A percentile compares a stretch with the other conserved stretches of the same genome.
Evolutionary conservation across 2,329 filamentous ascomycete species (phyloP).

Genomic region (Sporothrix euskadiensis): DNA sequence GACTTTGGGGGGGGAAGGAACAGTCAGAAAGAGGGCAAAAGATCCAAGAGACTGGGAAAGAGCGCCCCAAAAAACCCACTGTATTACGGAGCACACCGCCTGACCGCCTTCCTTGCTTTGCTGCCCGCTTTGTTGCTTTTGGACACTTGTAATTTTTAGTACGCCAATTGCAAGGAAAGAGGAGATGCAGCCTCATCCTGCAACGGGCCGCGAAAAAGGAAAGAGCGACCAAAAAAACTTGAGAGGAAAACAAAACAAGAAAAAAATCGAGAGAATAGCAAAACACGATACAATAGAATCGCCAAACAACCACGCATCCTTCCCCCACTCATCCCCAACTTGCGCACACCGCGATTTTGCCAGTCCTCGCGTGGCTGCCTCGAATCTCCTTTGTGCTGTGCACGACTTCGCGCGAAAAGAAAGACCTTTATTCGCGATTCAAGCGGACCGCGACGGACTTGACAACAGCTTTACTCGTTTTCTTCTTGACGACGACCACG

Average conservation of each 20-base stretch:
- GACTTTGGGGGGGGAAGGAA: background rate
- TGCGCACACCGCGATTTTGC: background rate
- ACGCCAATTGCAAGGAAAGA: constrained; percentile 14
- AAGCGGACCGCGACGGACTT: background rate
- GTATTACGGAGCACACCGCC: background rate
- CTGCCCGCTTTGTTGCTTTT: constrained; percentile 10
- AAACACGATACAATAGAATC: background rate
- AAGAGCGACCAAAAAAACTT: constrained; percentile 7
- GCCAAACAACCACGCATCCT: background rate
- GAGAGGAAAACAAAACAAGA: background rate
- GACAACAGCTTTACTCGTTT: background rate
- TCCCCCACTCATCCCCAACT: background rate
- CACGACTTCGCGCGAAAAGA: background rate
- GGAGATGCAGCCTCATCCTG: constrained; percentile 12
- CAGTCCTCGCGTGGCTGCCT: constrained; percentile 1
- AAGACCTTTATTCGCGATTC: background rate
- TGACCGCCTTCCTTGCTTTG: constrained; percentile 8
- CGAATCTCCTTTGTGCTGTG: background rate
- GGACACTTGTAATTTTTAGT: background rate
- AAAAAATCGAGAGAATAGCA: background rate
- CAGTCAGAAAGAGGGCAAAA: background rate
- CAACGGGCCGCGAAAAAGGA: constrained; percentile 15
- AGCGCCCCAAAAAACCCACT: background rate
- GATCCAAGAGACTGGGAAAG: background rate
- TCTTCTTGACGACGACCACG: background rate